These are phyloP conservation scores for Cryptosporidium tyzzeri DNA, from an alignment of 169 alveolate species.

Conservation along the genomic window DNA sequence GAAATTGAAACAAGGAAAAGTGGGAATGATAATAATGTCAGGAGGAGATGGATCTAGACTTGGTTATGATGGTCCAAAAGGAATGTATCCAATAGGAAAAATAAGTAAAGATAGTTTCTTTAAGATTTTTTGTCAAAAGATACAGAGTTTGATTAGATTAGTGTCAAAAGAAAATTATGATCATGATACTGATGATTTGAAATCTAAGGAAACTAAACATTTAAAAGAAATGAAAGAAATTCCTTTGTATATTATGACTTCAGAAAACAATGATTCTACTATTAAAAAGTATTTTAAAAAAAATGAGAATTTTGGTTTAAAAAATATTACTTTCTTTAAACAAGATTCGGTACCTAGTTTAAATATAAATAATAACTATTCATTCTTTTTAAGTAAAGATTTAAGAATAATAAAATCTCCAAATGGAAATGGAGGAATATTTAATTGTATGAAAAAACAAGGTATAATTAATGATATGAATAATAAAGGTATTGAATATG, in stretches of 20 bases:
- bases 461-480: slow-evolving; percentile 80
- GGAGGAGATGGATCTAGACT: slow-evolving; percentile 92
- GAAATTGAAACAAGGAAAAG: slow-evolving; percentile 83
- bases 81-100: slow-evolving; percentile 84
- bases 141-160: slow-evolving; percentile 80
- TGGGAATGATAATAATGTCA: slow-evolving; percentile 85
- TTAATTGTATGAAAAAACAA: slow-evolving; percentile 81
- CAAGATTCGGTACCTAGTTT: slow-evolving; percentile 87
- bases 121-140: slow-evolving; percentile 84
- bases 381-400: slow-evolving; percentile 79
- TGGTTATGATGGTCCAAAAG: slow-evolving; percentile 88
- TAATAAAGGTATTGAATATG: slow-evolving; percentile 81
- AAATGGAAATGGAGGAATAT: slow-evolving; percentile 91
- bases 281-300: slow-evolving; percentile 81
- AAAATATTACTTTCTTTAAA: slow-evolving; percentile 82
- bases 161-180: neutral
- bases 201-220: neutral
- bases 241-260: slow-evolving; percentile 88
- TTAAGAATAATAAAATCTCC: slow-evolving; percentile 82
- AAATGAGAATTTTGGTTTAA: slow-evolving; percentile 85
- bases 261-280: slow-evolving; percentile 78
- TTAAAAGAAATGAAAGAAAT: neutral
- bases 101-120: slow-evolving; percentile 84
- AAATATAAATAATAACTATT: slow-evolving; percentile 79
- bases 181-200: neutral